A percentile compares a stretch with the other conserved stretches of the same genome.
Evolutionary conservation across 1,284 basidiomycete species (phyloP).

Genomic region (Rhodotorula sp.): DNA sequence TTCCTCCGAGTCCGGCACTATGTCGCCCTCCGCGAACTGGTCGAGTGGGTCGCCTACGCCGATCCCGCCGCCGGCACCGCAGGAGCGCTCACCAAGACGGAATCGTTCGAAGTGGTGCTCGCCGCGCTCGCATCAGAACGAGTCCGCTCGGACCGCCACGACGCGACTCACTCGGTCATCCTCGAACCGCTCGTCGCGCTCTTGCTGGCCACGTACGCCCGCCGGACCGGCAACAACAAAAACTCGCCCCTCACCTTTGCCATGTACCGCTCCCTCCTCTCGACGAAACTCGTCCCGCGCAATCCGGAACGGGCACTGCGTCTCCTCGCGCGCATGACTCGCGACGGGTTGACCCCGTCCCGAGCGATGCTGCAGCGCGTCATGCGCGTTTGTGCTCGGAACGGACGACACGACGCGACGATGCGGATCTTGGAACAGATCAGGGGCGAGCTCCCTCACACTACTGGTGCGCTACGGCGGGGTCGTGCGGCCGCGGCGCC

Average conservation of each 20-base stretch:
- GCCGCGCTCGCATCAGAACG: conserved; percentile 21
- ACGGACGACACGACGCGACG: neutral
- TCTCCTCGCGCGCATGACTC: conserved; percentile 20
- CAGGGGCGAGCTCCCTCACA: too few species aligned
- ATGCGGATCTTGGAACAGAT: conserved; percentile 6
- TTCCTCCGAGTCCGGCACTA: conserved; percentile 33
- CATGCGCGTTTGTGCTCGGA: conserved; percentile 8
- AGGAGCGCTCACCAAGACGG: neutral
- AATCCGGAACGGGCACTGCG: conserved; percentile 5
- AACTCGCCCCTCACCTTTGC: conserved; percentile 1
- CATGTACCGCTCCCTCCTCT: conserved; percentile 24
- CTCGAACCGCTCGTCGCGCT: conserved; percentile 7
- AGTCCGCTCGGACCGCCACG: neutral
- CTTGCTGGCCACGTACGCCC: conserved; percentile 15
- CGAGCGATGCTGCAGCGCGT: conserved; percentile 16
- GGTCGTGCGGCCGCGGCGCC: neutral
- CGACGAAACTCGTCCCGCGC: conserved; percentile 18
- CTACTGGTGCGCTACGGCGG: neutral
- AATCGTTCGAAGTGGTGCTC: conserved; percentile 24
- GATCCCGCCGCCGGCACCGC: neutral
- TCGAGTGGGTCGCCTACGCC: conserved; percentile 30
- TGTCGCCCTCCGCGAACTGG: conserved; percentile 33
- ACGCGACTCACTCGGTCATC: conserved; percentile 11
- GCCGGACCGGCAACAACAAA: neutral
- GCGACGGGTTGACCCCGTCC: conserved; percentile 1